Conservation (phyloP, 1,284 basidiomycete genomes). For the Leccinum proliferum region DNA sequence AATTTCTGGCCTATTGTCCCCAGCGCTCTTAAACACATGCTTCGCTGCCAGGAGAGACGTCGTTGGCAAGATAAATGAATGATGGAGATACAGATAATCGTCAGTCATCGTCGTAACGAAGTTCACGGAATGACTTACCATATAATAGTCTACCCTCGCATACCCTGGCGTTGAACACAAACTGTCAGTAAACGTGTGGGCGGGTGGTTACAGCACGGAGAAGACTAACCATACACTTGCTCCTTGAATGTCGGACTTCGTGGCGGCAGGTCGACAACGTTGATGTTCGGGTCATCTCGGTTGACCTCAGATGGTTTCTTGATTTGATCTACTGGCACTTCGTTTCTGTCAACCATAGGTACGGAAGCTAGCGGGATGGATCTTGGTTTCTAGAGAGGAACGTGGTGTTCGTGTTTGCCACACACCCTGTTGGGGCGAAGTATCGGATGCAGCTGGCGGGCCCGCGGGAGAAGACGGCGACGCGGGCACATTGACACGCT, state of each 20-base stretch:
- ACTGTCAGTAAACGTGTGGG: background rate
- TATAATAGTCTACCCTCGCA: conserved; percentile 20
- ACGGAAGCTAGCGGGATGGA: conserved; percentile 27
- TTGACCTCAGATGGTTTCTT: conserved; percentile 23
- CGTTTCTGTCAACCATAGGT: conserved; percentile 29
- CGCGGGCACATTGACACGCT: background rate
- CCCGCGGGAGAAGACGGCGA: conserved; percentile 24
- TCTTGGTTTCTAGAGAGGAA: background rate
- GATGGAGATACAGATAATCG: no score
- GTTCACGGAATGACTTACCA: no score
- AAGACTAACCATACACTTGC: conserved; percentile 38
- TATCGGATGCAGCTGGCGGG: conserved; percentile 23
- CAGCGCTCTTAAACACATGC: no score
- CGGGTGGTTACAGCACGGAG: background rate
- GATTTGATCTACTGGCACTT: conserved; percentile 27
- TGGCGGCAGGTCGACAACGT: conserved; percentile 23
- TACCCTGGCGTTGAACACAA: conserved; percentile 25
- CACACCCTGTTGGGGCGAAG: conserved; percentile 31
- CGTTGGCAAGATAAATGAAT: no score
- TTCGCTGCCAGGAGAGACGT: no score
- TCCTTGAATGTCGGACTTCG: conserved; percentile 42
- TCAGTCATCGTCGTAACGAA: no score
- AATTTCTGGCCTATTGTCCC: no score
- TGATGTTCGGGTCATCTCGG: conserved; percentile 23
- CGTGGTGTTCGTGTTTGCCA: background rate